Percentiles rank a stretch among this genome's conserved stretches.
These are phyloP conservation scores for Linanthus parryae DNA, from an alignment of 148 eudicot genomes.

Conservation along the genomic window DNA sequence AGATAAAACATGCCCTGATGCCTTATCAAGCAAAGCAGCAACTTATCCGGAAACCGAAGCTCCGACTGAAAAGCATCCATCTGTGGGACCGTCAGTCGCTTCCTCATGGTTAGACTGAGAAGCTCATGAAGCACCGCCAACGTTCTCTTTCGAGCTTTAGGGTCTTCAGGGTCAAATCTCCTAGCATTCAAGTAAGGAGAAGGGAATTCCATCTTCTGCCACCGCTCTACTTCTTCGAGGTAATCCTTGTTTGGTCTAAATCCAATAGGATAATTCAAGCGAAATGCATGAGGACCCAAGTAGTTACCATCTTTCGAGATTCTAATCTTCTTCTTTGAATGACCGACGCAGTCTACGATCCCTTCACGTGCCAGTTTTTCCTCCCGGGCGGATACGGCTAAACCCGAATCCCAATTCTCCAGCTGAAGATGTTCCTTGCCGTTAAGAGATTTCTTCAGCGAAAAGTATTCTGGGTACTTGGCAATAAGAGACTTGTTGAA, in stretches of 20 bases:
- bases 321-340: slow-evolving; percentile 30
- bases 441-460: slow-evolving; percentile 42
- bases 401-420: slow-evolving; percentile 80
- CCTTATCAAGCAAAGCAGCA: slow-evolving; percentile 82
- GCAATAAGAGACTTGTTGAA: slow-evolving; percentile 50
- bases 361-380: slow-evolving; percentile 37
- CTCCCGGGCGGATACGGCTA: slow-evolving; percentile 75
- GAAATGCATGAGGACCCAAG: slow-evolving; percentile 73
- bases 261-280: slow-evolving; percentile 55
- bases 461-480: slow-evolving; percentile 62
- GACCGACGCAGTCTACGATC: slow-evolving; percentile 12
- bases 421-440: slow-evolving; percentile 49
- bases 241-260: slow-evolving; percentile 82
- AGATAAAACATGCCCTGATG: slow-evolving; percentile 90
- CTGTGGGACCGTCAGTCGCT: slow-evolving; percentile 72
- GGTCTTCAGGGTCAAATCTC: slow-evolving; percentile 63
- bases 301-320: slow-evolving; percentile 83
- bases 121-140: slow-evolving; percentile 94
- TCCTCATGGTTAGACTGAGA: slow-evolving; percentile 80
- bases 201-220: slow-evolving; percentile 91
- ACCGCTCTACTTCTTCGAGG: slow-evolving; percentile 66
- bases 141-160: slow-evolving; percentile 65
- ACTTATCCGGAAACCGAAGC: slow-evolving; percentile 60
- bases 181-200: slow-evolving; percentile 89
- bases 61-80: slow-evolving; percentile 72